phyloP scores from a whole-genome alignment of 345 rosid genomes.

The Trapa incisa region DNA sequence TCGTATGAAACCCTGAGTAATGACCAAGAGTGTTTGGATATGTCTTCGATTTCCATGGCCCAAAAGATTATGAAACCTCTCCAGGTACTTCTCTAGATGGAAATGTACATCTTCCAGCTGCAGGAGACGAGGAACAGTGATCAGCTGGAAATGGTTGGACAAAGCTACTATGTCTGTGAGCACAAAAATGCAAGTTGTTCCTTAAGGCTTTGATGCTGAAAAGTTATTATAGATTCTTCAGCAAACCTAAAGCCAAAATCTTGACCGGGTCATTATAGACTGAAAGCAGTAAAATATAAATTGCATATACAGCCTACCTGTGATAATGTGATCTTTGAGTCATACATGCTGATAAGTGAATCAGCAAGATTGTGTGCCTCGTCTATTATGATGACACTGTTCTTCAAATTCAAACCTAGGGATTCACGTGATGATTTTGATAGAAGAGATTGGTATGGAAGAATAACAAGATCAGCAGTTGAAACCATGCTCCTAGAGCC shows the following conservation, averaged over 20 bases:
- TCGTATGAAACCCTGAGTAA: conserved; percentile 52
- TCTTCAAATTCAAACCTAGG: conserved; percentile 71
- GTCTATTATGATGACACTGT: conserved; percentile 68
- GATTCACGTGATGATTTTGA: conserved; percentile 89
- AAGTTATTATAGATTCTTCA: neutral
- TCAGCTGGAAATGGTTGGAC: neutral
- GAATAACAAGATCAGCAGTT: conserved; percentile 75
- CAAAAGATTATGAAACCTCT: conserved; percentile 51
- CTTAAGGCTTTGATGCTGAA: neutral
- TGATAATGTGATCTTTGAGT: conserved; percentile 50
- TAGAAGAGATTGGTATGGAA: conserved; percentile 89
- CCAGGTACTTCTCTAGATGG: conserved; percentile 55
- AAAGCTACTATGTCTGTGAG: neutral
- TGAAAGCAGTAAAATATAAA: neutral
- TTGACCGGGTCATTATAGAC: neutral
- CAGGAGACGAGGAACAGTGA: conserved; percentile 4
- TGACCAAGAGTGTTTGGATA: conserved; percentile 70
- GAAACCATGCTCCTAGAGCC: conserved; percentile 71
- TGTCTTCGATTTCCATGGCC: conserved; percentile 92
- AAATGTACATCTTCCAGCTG: conserved; percentile 66
- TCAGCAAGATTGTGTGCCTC: conserved; percentile 98
- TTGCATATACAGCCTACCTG: conserved; percentile 33
- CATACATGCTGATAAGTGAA: conserved; percentile 80
- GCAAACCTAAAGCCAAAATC: neutral
- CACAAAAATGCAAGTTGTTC: neutral